Evolutionary conservation across 2,329 filamentous ascomycete species (phyloP).

Genomic region (Ilyonectria destructans): DNA sequence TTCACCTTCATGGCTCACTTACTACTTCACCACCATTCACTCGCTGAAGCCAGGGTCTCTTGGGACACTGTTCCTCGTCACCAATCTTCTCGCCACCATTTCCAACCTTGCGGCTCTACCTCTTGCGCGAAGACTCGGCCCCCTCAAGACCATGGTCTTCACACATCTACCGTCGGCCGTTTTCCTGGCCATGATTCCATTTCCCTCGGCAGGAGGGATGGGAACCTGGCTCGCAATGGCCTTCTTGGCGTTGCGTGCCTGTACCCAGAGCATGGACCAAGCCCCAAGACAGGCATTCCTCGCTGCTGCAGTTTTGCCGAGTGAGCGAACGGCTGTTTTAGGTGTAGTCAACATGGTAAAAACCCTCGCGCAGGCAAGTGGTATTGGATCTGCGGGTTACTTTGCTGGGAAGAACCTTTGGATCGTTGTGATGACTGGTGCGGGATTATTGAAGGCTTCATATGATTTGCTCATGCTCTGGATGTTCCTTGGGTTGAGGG

Average conservation of each 20-base stretch:
- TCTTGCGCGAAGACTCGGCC: constrained; percentile 70
- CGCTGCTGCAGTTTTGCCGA: constrained; percentile 74
- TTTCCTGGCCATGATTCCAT: constrained; percentile 75
- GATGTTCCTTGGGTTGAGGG: constrained; percentile 59
- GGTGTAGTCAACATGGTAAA: constrained; percentile 80
- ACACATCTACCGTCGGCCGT: constrained; percentile 80
- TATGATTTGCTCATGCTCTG: constrained; percentile 11
- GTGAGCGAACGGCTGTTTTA: constrained; percentile 81
- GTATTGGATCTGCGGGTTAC: constrained; percentile 69
- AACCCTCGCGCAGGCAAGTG: constrained; percentile 75
- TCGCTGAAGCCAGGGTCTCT: constrained; percentile 65
- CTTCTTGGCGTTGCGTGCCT: constrained; percentile 75
- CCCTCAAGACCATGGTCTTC: constrained; percentile 84
- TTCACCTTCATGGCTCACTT: constrained; percentile 68
- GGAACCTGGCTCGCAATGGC: constrained; percentile 63
- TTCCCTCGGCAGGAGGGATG: constrained; percentile 61
- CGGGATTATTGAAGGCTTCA: neutral
- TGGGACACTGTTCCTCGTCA: constrained; percentile 70
- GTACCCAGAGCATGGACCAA: constrained; percentile 78
- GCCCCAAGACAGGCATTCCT: constrained; percentile 81
- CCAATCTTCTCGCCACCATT: constrained; percentile 66
- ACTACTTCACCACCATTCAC: constrained; percentile 61
- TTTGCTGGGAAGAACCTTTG: constrained; percentile 4
- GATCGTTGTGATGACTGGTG: constrained; percentile 3
- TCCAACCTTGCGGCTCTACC: constrained; percentile 70